Conservation (phyloP, 2,329 filamentous ascomycete genomes). For the Xylaria sp. region DNA sequence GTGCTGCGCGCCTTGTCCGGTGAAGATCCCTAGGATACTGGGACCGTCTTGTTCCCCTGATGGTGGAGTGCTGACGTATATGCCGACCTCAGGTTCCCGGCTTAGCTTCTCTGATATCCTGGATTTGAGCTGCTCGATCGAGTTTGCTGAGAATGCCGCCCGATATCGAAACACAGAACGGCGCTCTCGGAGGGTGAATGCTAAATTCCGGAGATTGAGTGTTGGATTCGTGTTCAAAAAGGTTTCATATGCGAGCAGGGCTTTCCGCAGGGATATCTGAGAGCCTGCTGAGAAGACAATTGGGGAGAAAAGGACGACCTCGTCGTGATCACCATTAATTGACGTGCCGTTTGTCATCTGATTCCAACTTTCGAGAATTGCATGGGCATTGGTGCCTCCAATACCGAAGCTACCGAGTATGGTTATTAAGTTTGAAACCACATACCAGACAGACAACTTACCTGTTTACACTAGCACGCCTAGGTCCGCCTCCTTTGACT, state of each 20-base stretch:
- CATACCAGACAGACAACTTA: neutral
- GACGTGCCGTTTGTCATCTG: neutral
- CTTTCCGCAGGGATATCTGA: slow-evolving; percentile 4
- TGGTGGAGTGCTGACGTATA: too few species aligned
- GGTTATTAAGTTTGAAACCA: neutral
- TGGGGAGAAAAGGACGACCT: slow-evolving; percentile 4
- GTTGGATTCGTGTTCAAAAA: neutral
- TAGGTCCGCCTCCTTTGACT: slow-evolving; percentile 2
- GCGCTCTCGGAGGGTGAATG: slow-evolving; percentile 13
- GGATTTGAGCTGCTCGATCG: too few species aligned
- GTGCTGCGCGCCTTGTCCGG: too few species aligned
- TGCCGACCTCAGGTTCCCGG: too few species aligned
- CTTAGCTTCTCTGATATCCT: too few species aligned
- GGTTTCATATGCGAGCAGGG: slow-evolving; percentile 1
- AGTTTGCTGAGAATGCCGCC: too few species aligned
- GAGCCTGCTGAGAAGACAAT: slow-evolving; percentile 23
- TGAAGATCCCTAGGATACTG: too few species aligned
- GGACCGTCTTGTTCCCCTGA: too few species aligned
- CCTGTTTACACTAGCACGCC: neutral
- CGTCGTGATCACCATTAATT: neutral
- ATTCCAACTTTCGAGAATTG: slow-evolving; percentile 18
- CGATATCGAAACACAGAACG: slow-evolving; percentile 4
- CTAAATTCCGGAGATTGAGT: neutral
- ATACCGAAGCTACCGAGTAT: neutral
- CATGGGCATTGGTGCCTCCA: slow-evolving; percentile 3